Base-by-base conservation (phyloP, 805 yeast species). In the Wickerhamomyces hampshirensis region DNA sequence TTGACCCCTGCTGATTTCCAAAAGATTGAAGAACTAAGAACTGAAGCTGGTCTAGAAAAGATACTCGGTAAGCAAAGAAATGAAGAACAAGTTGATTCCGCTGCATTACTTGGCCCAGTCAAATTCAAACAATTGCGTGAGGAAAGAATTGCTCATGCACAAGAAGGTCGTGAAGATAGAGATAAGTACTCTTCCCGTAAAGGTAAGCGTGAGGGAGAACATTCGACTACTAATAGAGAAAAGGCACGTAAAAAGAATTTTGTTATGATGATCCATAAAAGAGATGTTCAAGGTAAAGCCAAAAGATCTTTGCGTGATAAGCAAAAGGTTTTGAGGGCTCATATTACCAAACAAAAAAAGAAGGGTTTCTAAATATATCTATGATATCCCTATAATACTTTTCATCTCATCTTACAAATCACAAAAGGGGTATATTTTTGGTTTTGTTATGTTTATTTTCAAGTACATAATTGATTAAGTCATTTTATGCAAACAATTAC, bases 1-100 rank as follows among this genome's bases (percentile, higher is more conserved):
- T 71, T 93, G 49, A 93, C 99, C 0, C 98, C 99, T 16, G 97
- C 98, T 1, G 99, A 93, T 67, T 93, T 89, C 58, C 96, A 96
- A 44, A 91, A 91, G 63, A 71, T 93, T 51, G 91, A 91, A 53
- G 96, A 93, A 61, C 73, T 93, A 51, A 76, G 79, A 54, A 69
- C 77, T 13, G 80, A 84, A 60, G 95, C 96, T 5, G 96, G 96
- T 48, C 71, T 89, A 33, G 84, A 84, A 36, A 84, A 84, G 59
- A 57, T 81, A 21, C 66, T 88, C 77, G 89, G 91, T 28, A 65
- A 66, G 29, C 68, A 59, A 45, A 59, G 56, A 30, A 80, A 84
- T 55, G 98, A 93, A 60, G 97, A 91, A 34, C 69, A 73, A 34
- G 95, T 93, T 44, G 96, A 91, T 48, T 83, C 91, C 3, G 65